A percentile compares a stretch with the other conserved stretches of the same genome.
Evolutionary conservation across 306 rosid genomes (phyloP).

Genomic region (Dryas octopetala): DNA sequence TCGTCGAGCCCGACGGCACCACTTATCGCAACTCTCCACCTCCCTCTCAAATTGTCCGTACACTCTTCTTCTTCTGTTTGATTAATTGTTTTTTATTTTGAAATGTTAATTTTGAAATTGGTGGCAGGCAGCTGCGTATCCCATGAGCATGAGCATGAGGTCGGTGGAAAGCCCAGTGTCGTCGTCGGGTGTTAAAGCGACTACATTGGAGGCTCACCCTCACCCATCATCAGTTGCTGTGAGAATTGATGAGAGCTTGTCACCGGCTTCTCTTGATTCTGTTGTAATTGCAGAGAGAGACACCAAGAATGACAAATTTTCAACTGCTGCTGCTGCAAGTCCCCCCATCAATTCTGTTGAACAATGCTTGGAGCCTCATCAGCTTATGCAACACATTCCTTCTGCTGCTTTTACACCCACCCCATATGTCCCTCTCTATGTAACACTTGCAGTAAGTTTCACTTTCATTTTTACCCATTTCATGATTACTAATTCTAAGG

Average conservation of each 20-base stretch:
- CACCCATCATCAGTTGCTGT: constrained; percentile 37
- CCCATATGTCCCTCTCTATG: constrained; percentile 78
- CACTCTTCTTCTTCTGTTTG: neutral
- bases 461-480: too few relatives aligned
- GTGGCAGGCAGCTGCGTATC: constrained; percentile 65
- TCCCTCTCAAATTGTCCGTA: constrained; percentile 37
- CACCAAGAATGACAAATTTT: constrained; percentile 60
- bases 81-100: neutral
- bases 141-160: constrained; percentile 62
- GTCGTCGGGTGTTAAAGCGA: constrained; percentile 49
- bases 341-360: constrained; percentile 67
- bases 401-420: constrained; percentile 60
- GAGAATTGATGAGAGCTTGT: constrained; percentile 76
- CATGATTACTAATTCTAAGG: neutral
- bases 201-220: constrained; percentile 27
- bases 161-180: constrained; percentile 73
- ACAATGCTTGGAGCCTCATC: constrained; percentile 74
- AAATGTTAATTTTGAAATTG: neutral
- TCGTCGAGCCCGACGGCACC: constrained; percentile 85
- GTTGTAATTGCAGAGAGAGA: constrained; percentile 83
- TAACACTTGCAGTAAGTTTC: constrained; percentile 68
- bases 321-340: constrained; percentile 39
- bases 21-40: constrained; percentile 76
- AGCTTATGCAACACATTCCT: constrained; percentile 79
- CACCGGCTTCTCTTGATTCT: constrained; percentile 87